Conservation (phyloP, 2,329 filamentous ascomycete species). For the Nemania bipapillata region DNA sequence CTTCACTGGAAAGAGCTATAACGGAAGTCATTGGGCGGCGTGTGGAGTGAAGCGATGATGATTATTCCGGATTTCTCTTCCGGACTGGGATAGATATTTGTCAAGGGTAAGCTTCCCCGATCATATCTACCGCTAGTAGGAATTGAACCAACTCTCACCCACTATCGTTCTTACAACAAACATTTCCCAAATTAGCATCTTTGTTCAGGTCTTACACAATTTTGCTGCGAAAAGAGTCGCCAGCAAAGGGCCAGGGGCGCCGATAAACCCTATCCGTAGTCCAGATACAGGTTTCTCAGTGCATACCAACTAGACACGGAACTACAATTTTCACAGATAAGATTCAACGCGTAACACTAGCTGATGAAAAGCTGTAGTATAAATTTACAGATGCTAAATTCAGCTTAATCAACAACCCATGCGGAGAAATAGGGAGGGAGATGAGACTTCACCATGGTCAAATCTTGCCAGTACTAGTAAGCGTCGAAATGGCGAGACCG, state of each 20-base stretch:
- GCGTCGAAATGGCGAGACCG: slow-evolving; percentile 31
- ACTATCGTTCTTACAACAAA: slow-evolving; percentile 15
- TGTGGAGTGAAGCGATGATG: slow-evolving; percentile 4
- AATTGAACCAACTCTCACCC: background rate
- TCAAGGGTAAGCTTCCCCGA: slow-evolving; percentile 26
- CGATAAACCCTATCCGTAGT: slow-evolving; percentile 8
- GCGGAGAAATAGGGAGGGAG: slow-evolving; percentile 23
- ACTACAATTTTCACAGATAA: background rate
- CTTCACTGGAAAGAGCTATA: slow-evolving; percentile 20
- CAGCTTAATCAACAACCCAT: slow-evolving; percentile 34
- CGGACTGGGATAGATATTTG: slow-evolving; percentile 31
- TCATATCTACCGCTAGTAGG: background rate
- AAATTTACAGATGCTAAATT: slow-evolving; percentile 33
- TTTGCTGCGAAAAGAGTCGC: slow-evolving; percentile 8
- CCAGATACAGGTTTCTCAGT: background rate
- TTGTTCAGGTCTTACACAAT: slow-evolving; percentile 27
- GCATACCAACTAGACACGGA: background rate
- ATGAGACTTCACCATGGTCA: slow-evolving; percentile 10
- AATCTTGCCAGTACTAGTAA: slow-evolving; percentile 19
- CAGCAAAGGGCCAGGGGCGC: slow-evolving; percentile 24
- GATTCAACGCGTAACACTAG: background rate
- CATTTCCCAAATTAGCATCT: background rate
- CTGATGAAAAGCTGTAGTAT: background rate
- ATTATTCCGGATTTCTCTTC: slow-evolving; percentile 17
- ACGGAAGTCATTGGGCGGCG: slow-evolving; percentile 31